A percentile compares a stretch with the other conserved stretches of the same genome.
Conservation (phyloP, 2,329 filamentous ascomycete species). For the Aspergillus eucalypticola region DNA sequence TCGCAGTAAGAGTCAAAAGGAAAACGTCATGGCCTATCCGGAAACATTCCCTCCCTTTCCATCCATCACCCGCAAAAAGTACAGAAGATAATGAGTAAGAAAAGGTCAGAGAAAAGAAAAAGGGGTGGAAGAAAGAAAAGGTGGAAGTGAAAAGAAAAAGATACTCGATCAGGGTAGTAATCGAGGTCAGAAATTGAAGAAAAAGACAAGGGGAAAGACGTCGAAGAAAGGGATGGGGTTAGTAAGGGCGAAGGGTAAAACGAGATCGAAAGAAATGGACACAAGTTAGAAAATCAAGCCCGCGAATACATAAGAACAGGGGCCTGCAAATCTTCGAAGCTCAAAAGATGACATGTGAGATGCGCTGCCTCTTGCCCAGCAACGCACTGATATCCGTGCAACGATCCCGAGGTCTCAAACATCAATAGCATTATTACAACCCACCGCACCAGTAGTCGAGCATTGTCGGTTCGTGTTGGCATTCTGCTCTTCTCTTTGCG, state of each 20-base stretch:
- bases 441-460: conserved; percentile 19
- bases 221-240: not conserved
- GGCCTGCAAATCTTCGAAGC: conserved; percentile 6
- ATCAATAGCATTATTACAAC: conserved; percentile 22
- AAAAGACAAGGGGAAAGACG: not conserved
- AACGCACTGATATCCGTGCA: conserved; percentile 20
- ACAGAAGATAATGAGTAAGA: conserved; percentile 26
- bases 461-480: conserved; percentile 18
- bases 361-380: conserved; percentile 10
- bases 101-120: conserved; percentile 31
- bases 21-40: conserved; percentile 30
- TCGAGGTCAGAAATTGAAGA: not conserved
- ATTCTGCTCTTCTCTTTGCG: conserved; percentile 13
- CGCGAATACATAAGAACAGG: conserved; percentile 3
- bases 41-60: conserved; percentile 28
- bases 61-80: conserved; percentile 24
- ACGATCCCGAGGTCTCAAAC: conserved; percentile 16
- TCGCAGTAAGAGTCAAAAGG: conserved; percentile 20
- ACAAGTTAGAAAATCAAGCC: conserved; percentile 5
- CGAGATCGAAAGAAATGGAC: conserved; percentile 4
- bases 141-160: conserved; percentile 14
- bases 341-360: not conserved
- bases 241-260: conserved; percentile 2
- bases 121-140: conserved; percentile 31
- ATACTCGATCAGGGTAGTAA: conserved; percentile 12